Conservation (phyloP, 2,329 filamentous ascomycete genomes). For the Ophiobolus disseminans region DNA sequence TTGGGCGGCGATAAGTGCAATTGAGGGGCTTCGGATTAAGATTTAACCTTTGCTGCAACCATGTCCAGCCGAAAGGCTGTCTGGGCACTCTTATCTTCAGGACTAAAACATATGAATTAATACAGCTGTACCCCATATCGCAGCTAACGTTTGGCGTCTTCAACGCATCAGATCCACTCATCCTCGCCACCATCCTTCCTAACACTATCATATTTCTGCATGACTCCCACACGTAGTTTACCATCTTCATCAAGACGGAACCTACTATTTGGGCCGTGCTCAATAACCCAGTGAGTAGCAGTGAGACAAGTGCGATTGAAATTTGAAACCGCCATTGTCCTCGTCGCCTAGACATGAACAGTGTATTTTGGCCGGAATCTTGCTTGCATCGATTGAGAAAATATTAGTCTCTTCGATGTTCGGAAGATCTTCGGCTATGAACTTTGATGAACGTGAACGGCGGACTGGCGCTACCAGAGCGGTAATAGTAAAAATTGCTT, state of each 20-base stretch:
- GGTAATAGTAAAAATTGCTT: background rate
- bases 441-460: background rate
- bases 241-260: background rate
- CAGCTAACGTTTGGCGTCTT: background rate
- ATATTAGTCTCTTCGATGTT: background rate
- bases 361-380: background rate
- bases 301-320: background rate
- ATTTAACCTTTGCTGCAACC: too few relatives aligned
- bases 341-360: background rate
- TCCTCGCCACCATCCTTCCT: background rate
- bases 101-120: background rate
- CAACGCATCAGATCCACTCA: background rate
- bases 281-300: background rate
- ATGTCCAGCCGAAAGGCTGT: too few relatives aligned
- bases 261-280: background rate
- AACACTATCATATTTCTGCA: background rate
- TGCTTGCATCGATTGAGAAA: background rate
- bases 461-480: background rate
- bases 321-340: background rate
- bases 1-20: too few relatives aligned
- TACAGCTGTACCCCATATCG: background rate
- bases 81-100: too few relatives aligned
- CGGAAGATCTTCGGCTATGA: background rate
- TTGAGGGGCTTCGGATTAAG: too few relatives aligned
- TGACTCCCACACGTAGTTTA: background rate